Conservation (phyloP, 768 basidiomycete species). For the Calvatia gigantea region DNA sequence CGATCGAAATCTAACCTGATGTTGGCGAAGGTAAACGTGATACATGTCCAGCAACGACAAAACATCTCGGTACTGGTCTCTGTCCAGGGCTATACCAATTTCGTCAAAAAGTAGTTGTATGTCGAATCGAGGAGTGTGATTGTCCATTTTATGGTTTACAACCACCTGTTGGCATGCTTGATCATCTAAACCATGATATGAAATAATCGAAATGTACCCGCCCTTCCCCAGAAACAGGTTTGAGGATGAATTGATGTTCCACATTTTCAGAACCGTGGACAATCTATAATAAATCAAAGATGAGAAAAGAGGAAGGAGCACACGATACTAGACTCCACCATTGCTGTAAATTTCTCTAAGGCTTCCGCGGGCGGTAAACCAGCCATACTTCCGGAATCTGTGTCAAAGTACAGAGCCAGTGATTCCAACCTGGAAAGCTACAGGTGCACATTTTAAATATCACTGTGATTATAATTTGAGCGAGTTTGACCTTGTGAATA, state of each 20-base stretch:
- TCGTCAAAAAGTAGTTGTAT: slow-evolving; percentile 87
- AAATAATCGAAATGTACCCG: slow-evolving; percentile 42
- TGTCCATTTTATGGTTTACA: slow-evolving; percentile 76
- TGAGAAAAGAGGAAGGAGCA: neutral
- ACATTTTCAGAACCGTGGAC: slow-evolving; percentile 43
- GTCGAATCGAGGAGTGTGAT: slow-evolving; percentile 79
- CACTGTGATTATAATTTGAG: neutral
- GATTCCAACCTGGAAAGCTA: slow-evolving; percentile 86
- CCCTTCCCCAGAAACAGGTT: slow-evolving; percentile 94
- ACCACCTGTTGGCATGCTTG: slow-evolving; percentile 47
- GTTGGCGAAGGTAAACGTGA: slow-evolving; percentile 87
- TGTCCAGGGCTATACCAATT: slow-evolving; percentile 88
- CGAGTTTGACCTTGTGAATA: slow-evolving; percentile 73
- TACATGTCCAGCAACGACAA: slow-evolving; percentile 96
- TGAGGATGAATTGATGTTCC: slow-evolving; percentile 89
- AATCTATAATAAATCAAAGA: slow-evolving; percentile 29
- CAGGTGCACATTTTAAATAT: slow-evolving; percentile 9
- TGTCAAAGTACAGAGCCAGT: slow-evolving; percentile 92
- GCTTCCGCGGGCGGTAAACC: slow-evolving; percentile 63
- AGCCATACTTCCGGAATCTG: slow-evolving; percentile 79
- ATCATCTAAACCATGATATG: slow-evolving; percentile 3
- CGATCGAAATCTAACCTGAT: slow-evolving; percentile 48
- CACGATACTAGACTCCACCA: slow-evolving; percentile 41
- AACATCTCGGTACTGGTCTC: slow-evolving; percentile 90
- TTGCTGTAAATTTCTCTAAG: slow-evolving; percentile 66